Percentiles rank a stretch among this genome's conserved stretches.
Evolutionary conservation across 2,329 filamentous ascomycete species (phyloP).

Genomic region (Endoconidiophora laricicola): DNA sequence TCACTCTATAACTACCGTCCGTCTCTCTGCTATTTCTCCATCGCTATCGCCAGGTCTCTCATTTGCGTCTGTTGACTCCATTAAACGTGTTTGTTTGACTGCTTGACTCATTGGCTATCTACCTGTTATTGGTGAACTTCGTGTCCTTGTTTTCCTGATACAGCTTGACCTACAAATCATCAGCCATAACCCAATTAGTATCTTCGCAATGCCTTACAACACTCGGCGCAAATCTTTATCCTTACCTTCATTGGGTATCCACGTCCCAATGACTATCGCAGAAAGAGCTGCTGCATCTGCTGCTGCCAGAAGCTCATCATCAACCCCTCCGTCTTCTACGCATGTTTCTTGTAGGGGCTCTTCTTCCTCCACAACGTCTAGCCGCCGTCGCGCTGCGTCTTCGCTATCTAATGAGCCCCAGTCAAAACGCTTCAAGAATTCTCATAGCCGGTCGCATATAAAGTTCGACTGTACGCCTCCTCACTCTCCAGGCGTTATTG

Average conservation of each 20-base stretch:
- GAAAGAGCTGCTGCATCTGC: conserved; percentile 39
- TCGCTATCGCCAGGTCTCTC: neutral
- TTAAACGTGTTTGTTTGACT: neutral
- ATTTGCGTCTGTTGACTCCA: neutral
- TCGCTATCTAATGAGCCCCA: conserved; percentile 21
- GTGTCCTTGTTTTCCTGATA: neutral
- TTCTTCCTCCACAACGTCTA: conserved; percentile 19
- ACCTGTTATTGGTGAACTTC: neutral
- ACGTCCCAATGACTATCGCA: conserved; percentile 54
- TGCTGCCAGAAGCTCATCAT: conserved; percentile 14
- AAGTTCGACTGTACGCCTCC: conserved; percentile 55
- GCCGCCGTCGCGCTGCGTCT: conserved; percentile 13
- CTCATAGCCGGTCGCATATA: conserved; percentile 15
- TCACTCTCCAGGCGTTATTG: conserved; percentile 24
- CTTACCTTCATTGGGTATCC: conserved; percentile 80
- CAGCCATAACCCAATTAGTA: conserved; percentile 1
- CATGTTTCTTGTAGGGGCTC: neutral
- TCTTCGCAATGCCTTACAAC: conserved; percentile 69
- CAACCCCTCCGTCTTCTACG: neutral
- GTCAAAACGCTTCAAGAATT: conserved; percentile 45
- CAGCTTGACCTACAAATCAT: neutral
- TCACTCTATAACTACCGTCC: neutral
- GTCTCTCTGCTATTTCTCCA: neutral
- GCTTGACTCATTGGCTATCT: neutral
- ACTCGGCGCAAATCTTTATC: conserved; percentile 93